Evolutionary conservation across 495 filamentous ascomycete species (phyloP), one percentile per base, ranked within the genome.

Genomic region (Cercophora samala): DNA sequence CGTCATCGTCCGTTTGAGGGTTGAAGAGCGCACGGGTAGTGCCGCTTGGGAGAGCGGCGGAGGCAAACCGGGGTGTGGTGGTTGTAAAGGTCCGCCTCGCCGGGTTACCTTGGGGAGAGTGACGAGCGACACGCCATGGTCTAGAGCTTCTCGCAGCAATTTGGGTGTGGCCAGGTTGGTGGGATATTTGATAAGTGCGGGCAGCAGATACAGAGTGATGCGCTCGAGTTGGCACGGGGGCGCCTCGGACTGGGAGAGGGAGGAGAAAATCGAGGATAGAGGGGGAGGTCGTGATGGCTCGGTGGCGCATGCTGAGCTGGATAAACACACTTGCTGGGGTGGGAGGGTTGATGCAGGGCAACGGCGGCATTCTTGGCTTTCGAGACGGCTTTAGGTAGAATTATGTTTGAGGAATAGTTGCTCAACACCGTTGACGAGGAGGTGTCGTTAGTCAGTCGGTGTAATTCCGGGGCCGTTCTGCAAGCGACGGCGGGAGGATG

Each of bases 1-100:
- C 93, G 54, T 92, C 85, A 8, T 93, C 90, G 74, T 89, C 88
- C 46, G 82, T 81, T 64, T 86, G 83, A 0, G 90, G 90, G 73
- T 93, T 93, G 68, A 80, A 75, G 23, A 87, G 69, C 37, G 82
- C 76, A 15, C 77, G 68, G 0, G 84, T 85, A 9, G 37, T 46
- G 11, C 37, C 37, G 37, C 37, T 46, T 46, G 13, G 37, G 37
- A 9, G 37, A 46, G 37, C 37, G 37, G 37, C 11, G 37, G 37
- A 5, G 25, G 72, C 74, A 24, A 67, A 62, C 37, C 70, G 58
- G 1, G 73, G 22, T 2, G 72, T 26, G 5, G 81, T 74, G 11
- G 73, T 69, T 64, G 71, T 78, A 64, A 83, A 81, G 60, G 61
- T 64, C 65, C 64, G 69, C 51, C 24, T 61, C 32, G 37, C 11